Percentiles rank a stretch among this genome's conserved stretches.
Conservation (phyloP, 805 yeast species). For the Candida sonorensis region DNA sequence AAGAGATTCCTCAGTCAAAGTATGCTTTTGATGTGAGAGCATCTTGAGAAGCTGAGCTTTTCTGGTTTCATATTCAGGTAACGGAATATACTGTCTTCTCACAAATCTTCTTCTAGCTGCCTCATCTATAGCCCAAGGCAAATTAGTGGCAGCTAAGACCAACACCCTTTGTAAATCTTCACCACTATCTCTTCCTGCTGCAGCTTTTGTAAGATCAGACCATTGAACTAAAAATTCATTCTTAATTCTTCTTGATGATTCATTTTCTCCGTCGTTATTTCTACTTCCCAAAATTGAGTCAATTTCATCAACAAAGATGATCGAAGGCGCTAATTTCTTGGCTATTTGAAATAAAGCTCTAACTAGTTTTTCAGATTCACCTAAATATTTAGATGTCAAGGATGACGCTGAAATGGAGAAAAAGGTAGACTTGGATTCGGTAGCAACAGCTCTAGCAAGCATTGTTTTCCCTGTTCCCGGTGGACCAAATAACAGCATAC, state of each 20-base stretch:
- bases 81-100: slow-evolving; percentile 85
- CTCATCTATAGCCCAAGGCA: slow-evolving; percentile 97
- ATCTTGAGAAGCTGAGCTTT: slow-evolving; percentile 62
- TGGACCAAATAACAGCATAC: slow-evolving; percentile 95
- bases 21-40: slow-evolving; percentile 64
- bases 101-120: slow-evolving; percentile 94
- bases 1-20: slow-evolving; percentile 57
- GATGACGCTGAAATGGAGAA: slow-evolving; percentile 89
- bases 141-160: slow-evolving; percentile 88
- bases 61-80: slow-evolving; percentile 85
- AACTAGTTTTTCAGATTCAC: slow-evolving; percentile 91
- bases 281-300: slow-evolving; percentile 84
- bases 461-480: slow-evolving; percentile 99
- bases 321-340: slow-evolving; percentile 80
- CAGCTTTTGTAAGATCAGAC: slow-evolving; percentile 86
- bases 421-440: slow-evolving; percentile 88
- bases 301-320: slow-evolving; percentile 93
- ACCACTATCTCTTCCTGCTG: slow-evolving; percentile 59
- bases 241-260: slow-evolving; percentile 82
- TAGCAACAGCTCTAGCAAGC: slow-evolving; percentile 95
- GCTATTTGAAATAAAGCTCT: slow-evolving; percentile 84
- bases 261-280: slow-evolving; percentile 64
- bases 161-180: slow-evolving; percentile 63
- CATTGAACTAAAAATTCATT: slow-evolving; percentile 92
- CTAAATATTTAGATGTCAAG: slow-evolving; percentile 78